Base-by-base conservation (phyloP, 2,329 filamentous ascomycete species). In the Chalaropsis thielavioides region DNA sequence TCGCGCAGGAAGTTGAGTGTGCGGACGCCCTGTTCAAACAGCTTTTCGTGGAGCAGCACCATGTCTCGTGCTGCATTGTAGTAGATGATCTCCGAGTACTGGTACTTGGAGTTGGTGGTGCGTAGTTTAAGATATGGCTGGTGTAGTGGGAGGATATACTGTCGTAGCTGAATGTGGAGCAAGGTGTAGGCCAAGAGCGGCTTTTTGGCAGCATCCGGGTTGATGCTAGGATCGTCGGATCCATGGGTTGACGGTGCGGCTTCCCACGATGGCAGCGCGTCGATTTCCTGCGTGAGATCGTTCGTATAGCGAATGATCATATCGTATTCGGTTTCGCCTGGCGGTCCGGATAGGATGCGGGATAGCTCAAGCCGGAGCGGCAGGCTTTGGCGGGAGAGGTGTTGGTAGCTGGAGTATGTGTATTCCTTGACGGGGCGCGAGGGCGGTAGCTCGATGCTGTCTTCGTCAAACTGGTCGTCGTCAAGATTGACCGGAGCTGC, bases 51-150 rank as follows among this genome's bases (percentile, higher is more conserved):
- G 68, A 85, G 76, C n/a, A 84, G 74, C 0, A 85, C 81, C 69
- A 85, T 81, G 68, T 85, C 82, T 41, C 82, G 77, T 0, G 82
- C 82, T 0, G 82, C 81, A 64, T 82, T 84, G 73, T 84, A 84
- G 75, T 84, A 85, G 60, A 84, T 80, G 66, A 83, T 82, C 69
- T 85, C 82, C 1, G 82, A 83, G 70, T 82, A 81, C 69, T 84
- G 82, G 70, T 83, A 84, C 69, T 82, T 82, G 65, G 81, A 81
- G 72, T 83, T 82, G 67, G 78, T 76, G 73, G 81, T 81, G 69
- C 82, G 79, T 63, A 83, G 76, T 70, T 82, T 83, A 38, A 85
- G 75, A 70, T 81, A 85, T 0, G 82, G 81, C 68, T 84, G 81
- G 69, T 84, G 82, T 6, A 85, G 75, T 0, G 82, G 81, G 67